phyloP scores from a whole-genome alignment of 2,329 filamentous ascomycete genomes.

The Periconia macrospinosa region DNA sequence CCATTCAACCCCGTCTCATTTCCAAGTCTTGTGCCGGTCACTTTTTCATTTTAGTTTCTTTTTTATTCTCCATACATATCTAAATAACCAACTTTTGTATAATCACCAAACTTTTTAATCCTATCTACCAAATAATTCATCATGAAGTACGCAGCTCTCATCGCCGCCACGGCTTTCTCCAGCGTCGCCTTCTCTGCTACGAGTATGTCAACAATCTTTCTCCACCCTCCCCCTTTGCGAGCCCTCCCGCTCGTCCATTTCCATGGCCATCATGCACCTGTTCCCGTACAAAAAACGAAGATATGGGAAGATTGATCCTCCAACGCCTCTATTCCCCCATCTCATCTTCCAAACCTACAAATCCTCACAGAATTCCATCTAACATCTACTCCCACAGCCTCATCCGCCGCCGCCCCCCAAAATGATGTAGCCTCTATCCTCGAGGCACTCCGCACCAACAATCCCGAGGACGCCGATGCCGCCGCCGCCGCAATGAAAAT shows the following conservation, averaged over 20 bases:
- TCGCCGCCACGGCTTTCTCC: constrained; percentile 29
- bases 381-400: constrained; percentile 18
- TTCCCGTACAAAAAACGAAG: too few relatives aligned
- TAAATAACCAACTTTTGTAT: constrained; percentile 3
- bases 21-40: constrained; percentile 34
- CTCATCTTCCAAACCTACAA: constrained; percentile 31
- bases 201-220: constrained; percentile 9
- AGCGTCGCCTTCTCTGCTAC: constrained; percentile 27
- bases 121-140: constrained; percentile 14
- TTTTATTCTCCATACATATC: not conserved
- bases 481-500: constrained; percentile 7
- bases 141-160: constrained; percentile 32
- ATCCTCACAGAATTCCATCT: constrained; percentile 18
- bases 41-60: constrained; percentile 17
- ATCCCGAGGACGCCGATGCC: constrained; percentile 26
- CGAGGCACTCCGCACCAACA: constrained; percentile 24
- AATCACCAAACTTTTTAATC: not conserved
- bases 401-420: constrained; percentile 19
- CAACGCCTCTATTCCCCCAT: constrained; percentile 28
- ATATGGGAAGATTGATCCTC: too few relatives aligned
- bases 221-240: not conserved
- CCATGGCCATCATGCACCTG: too few relatives aligned
- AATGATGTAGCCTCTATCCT: constrained; percentile 24
- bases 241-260: constrained; percentile 8
- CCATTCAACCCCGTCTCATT: constrained; percentile 13